Evolutionary conservation across 192 early-diverging fungal species (phyloP).

Genomic region (Umbelopsis vinacea): DNA sequence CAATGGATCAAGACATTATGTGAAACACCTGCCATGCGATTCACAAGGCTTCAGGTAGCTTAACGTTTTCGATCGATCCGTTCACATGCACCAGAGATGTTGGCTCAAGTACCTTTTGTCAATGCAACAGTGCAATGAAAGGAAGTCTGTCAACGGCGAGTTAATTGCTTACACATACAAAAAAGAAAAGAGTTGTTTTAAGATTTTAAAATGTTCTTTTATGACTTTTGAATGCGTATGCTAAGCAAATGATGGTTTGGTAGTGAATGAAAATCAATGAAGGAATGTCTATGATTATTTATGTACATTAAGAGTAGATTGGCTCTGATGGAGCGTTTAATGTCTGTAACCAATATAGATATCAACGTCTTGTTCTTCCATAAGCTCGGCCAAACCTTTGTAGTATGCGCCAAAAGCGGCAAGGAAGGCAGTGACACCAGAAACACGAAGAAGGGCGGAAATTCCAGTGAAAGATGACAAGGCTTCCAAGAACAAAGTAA

Average conservation of each 20-base stretch:
- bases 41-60: not conserved
- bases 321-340: not conserved
- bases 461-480: not conserved
- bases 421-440: conserved; percentile 31
- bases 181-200: no score
- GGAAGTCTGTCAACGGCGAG: no score
- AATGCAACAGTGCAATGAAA: no score
- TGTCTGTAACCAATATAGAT: conserved; percentile 27
- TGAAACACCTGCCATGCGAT: no score
- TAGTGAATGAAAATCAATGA: no score
- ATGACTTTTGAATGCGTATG: not conserved
- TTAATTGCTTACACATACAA: no score
- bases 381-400: conserved; percentile 34
- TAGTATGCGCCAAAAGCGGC: conserved; percentile 39
- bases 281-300: no score
- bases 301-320: no score
- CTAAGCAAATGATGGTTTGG: no score
- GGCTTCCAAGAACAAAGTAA: conserved; percentile 31
- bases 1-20: no score
- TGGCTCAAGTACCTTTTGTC: not conserved
- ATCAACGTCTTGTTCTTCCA: conserved; percentile 34
- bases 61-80: not conserved
- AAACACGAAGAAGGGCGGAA: conserved; percentile 14
- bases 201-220: not conserved
- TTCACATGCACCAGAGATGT: not conserved